Evolutionary conservation across 768 basidiomycete genomes (phyloP).

Genomic region (Kwoniella europaea): DNA sequence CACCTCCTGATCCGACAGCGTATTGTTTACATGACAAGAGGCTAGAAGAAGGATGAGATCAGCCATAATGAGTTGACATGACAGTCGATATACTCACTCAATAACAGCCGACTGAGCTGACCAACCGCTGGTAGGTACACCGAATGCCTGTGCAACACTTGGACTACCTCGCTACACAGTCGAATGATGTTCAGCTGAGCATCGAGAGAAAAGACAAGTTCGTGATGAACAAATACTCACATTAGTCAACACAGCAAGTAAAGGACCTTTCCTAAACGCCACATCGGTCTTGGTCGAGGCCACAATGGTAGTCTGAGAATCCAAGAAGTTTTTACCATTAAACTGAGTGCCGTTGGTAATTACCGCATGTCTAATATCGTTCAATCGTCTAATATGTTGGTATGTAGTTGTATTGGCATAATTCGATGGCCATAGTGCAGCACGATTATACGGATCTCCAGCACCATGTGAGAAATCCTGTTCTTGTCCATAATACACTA

Average conservation of each 20-base stretch:
- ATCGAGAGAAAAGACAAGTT: background rate
- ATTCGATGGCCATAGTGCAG: conserved; percentile 52
- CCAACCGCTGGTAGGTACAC: conserved; percentile 43
- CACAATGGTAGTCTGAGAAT: conserved; percentile 37
- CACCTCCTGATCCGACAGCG: conserved; percentile 41
- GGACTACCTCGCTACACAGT: conserved; percentile 39
- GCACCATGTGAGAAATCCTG: conserved; percentile 49
- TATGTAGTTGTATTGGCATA: conserved; percentile 53
- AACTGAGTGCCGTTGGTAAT: conserved; percentile 42
- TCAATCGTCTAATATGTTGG: conserved; percentile 45
- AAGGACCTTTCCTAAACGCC: conserved; percentile 53
- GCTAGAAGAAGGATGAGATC: conserved; percentile 21
- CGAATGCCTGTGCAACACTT: conserved; percentile 39
- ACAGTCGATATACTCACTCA: conserved; percentile 42
- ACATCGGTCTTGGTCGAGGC: conserved; percentile 43
- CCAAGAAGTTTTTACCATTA: conserved; percentile 44
- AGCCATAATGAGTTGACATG: background rate
- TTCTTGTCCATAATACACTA: conserved; percentile 55
- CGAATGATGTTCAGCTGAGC: background rate
- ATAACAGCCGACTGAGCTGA: conserved; percentile 44
- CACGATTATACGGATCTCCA: conserved; percentile 51
- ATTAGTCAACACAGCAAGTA: conserved; percentile 53
- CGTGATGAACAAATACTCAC: conserved; percentile 28
- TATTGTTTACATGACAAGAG: conserved; percentile 49
- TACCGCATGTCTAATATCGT: conserved; percentile 47